A percentile compares a stretch with the other conserved stretches of the same genome.
Conservation (phyloP, 768 basidiomycete species). For the Galerina marginata region DNA sequence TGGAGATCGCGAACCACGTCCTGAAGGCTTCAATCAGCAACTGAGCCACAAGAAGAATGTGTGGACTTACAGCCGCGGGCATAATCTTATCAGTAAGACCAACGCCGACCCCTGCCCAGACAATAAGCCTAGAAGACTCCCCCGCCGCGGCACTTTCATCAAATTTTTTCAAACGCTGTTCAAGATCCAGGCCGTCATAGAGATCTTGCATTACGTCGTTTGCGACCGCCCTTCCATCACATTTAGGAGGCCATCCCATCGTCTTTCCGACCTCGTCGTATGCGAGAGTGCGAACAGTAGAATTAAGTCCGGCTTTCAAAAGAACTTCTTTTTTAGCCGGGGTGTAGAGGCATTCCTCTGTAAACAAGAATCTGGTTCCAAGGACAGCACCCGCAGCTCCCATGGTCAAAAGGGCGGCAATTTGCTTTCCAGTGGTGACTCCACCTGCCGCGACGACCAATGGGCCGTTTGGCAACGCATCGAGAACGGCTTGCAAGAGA, state of each 20-base stretch:
- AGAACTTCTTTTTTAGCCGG: conserved; percentile 29
- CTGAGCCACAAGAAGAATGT: too few relatives aligned
- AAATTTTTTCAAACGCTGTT: conserved; percentile 32
- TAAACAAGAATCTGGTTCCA: conserved; percentile 65
- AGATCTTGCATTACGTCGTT: conserved; percentile 34
- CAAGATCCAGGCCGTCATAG: conserved; percentile 34
- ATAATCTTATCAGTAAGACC: conserved; percentile 39
- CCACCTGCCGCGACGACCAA: conserved; percentile 67
- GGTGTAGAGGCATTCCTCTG: conserved; percentile 46
- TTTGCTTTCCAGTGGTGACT: conserved; percentile 53
- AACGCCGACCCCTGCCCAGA: conserved; percentile 52
- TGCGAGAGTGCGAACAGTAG: conserved; percentile 45
- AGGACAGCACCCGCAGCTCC: conserved; percentile 60
- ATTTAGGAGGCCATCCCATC: conserved; percentile 46
- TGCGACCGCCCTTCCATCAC: conserved; percentile 51
- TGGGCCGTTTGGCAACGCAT: conserved; percentile 40
- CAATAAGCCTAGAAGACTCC: conserved; percentile 36
- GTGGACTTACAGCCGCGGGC: conserved; percentile 27
- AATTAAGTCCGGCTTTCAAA: conserved; percentile 26
- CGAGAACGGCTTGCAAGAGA: conserved; percentile 50
- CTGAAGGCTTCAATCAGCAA: too few relatives aligned
- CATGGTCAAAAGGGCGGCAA: conserved; percentile 54
- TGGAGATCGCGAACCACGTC: too few relatives aligned
- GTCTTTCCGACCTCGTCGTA: conserved; percentile 49
- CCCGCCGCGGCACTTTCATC: conserved; percentile 35